Evolutionary conservation across 495 filamentous ascomycete genomes (phyloP), one percentile per base, ranked within the genome.

Genomic region (Penicillium coffeae): DNA sequence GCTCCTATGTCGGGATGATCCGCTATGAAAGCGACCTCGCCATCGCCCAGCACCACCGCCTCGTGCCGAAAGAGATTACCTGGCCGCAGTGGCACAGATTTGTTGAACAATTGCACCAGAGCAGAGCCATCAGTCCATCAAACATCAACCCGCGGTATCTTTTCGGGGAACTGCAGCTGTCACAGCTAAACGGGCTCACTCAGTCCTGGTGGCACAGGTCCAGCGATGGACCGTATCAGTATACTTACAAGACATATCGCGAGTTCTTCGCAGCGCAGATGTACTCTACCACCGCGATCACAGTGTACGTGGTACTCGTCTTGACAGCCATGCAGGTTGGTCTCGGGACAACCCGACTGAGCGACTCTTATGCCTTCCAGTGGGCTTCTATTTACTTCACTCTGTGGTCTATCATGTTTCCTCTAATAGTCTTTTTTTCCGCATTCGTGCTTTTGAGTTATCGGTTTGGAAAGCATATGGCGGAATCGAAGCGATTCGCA

Each of bases 291-390:
- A 60, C 72, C 0, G 57, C 69, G 4, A 60, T 63, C 1, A 66
- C 74, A 7, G 70, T 73, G 8, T 84, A 78, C 48, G 58, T 83
- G 16, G 73, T 66, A n/a, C 56, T 82, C 8, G 74, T 80, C 4
- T 61, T 83, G 43, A 70, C 73, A 0, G 80, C 79, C 21, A 77
- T 85, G 72, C 81, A 83, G 52, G 80, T 83, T 34, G 81, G 80
- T 0, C 62, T 80, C 0, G 70, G 66, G 6, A 76, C 75, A 0
- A 60, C 64, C 1, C 45, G 43, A 3, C 60, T 83, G 0, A 30
- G 58, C 6, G 30, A 46, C 0, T 74, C 69, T 47, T 32, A 46
- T 4, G 21, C 65, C 1, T 83, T 83, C 50, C 68, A 75, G 44
- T 60, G 3, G 4, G 3, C 37, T 6, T 71, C 73, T 0, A 80